Evolutionary conservation across 257 asterid species (phyloP).

Genomic region (Solanum ossicruentum): DNA sequence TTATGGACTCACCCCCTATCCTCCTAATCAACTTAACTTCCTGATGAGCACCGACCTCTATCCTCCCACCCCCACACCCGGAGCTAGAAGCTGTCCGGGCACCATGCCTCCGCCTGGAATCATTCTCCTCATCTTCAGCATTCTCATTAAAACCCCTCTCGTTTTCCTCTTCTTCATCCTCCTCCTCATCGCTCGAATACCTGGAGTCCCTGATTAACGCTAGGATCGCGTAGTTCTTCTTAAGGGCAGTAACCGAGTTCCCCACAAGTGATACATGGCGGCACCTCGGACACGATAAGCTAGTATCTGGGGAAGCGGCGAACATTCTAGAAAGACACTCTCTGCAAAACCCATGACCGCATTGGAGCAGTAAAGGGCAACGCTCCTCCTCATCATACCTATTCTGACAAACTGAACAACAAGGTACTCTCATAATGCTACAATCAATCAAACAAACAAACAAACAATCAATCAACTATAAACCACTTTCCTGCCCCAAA

Average conservation of each 20-base stretch:
- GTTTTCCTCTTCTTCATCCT: constrained; percentile 51
- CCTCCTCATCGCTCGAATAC: constrained; percentile 43
- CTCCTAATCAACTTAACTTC: constrained; percentile 59
- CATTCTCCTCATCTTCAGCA: constrained; percentile 5
- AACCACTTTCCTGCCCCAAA: neutral
- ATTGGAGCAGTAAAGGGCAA: constrained; percentile 92
- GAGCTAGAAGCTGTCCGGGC: constrained; percentile 9
- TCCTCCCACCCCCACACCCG: constrained; percentile 30
- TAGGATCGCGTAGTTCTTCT: constrained; percentile 72
- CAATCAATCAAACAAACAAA: neutral
- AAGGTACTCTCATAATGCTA: constrained; percentile 54
- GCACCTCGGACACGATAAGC: constrained; percentile 93
- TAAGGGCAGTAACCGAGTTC: constrained; percentile 74
- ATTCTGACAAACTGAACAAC: constrained; percentile 86
- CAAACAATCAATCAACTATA: neutral
- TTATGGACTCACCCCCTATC: constrained; percentile 38
- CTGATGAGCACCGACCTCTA: constrained; percentile 62
- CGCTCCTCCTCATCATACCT: constrained; percentile 87
- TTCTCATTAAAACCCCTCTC: constrained; percentile 6
- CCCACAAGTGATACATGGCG: constrained; percentile 89
- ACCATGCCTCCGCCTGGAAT: constrained; percentile 5
- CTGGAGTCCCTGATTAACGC: constrained; percentile 41
- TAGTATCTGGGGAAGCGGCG: constrained; percentile 56
- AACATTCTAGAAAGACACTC: constrained; percentile 82
- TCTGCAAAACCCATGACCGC: constrained; percentile 98